A percentile compares a stretch with the other conserved stretches of the same genome.
Conservation (phyloP, 1,139 yeast species). For the Geotrichum reessii region DNA sequence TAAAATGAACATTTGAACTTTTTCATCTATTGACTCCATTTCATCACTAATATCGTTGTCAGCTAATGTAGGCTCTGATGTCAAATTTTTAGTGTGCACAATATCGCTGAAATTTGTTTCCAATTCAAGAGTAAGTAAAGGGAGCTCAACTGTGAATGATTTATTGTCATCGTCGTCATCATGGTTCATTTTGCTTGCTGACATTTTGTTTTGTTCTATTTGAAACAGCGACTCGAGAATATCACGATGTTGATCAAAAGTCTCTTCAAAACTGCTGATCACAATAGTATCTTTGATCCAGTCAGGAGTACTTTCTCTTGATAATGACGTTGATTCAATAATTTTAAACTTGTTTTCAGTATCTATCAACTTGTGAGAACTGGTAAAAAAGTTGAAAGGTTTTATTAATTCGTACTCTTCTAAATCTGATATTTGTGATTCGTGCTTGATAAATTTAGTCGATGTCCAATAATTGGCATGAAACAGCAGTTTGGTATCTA, state of each 20-base stretch:
- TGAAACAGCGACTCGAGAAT: background rate
- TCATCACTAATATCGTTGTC: conserved; percentile 10
- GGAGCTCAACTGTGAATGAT: background rate
- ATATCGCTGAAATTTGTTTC: background rate
- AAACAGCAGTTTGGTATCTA: no score
- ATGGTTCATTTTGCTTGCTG: background rate
- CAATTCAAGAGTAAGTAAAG: background rate
- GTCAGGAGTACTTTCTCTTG: no score
- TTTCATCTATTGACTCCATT: background rate
- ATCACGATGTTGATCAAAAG: conserved; percentile 2
- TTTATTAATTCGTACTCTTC: no score
- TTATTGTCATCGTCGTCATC: background rate
- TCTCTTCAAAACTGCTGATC: background rate
- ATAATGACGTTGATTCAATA: no score
- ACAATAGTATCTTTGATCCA: background rate
- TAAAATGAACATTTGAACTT: no score
- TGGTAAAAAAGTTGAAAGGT: no score
- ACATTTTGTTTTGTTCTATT: background rate
- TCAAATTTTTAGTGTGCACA: no score
- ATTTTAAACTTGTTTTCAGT: no score
- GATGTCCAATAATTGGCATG: no score
- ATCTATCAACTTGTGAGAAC: no score
- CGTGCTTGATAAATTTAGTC: no score
- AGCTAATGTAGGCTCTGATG: conserved; percentile 6
- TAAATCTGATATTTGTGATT: no score